Evolutionary conservation across 352 stramenopile genomes (phyloP).

Genomic region (Phytophthora citricola): DNA sequence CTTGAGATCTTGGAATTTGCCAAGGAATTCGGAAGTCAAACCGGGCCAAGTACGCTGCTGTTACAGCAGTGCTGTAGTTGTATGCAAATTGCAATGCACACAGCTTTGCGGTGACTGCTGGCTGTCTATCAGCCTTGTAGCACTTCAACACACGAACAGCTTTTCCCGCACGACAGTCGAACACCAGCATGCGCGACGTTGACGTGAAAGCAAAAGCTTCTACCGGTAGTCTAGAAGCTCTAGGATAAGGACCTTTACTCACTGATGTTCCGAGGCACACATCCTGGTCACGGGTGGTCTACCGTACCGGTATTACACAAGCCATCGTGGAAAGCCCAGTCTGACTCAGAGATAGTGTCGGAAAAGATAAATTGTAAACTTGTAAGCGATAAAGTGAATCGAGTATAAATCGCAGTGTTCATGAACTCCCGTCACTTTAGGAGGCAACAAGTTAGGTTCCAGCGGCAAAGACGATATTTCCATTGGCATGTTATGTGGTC

Average conservation of each 20-base stretch:
- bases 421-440: not conserved
- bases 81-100: too few relatives aligned
- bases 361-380: too few relatives aligned
- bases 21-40: not conserved
- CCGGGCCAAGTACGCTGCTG: too few relatives aligned
- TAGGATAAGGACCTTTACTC: too few relatives aligned
- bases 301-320: too few relatives aligned
- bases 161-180: constrained; percentile 21
- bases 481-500: not conserved
- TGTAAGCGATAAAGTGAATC: too few relatives aligned
- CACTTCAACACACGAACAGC: constrained; percentile 1
- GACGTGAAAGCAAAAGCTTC: constrained; percentile 7
- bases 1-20: constrained; percentile 7
- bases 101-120: too few relatives aligned
- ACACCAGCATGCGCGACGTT: constrained; percentile 4
- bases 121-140: not conserved
- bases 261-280: too few relatives aligned
- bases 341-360: too few relatives aligned
- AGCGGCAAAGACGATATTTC: constrained; percentile 4
- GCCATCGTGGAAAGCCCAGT: too few relatives aligned
- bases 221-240: not conserved
- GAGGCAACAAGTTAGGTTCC: not conserved
- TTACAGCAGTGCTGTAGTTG: too few relatives aligned
- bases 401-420: not conserved
- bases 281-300: too few relatives aligned